A percentile compares a stretch with the other conserved stretches of the same genome.
Evolutionary conservation across 495 filamentous ascomycete species (phyloP).

Genomic region (Choiromyces venosus): DNA sequence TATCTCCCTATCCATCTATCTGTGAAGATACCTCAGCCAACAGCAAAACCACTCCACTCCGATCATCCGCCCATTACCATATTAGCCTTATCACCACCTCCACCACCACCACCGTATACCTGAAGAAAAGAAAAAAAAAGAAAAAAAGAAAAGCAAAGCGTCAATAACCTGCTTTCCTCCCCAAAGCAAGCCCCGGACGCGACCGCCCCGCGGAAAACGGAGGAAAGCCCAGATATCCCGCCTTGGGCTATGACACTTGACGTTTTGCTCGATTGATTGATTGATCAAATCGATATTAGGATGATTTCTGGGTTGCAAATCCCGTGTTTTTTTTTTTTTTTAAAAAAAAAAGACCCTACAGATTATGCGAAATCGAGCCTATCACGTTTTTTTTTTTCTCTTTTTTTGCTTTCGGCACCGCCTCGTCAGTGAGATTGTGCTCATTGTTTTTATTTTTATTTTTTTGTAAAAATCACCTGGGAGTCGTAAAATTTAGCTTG

Average conservation of each 20-base stretch:
- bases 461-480: not conserved
- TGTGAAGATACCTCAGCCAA: not conserved
- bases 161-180: not conserved
- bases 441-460: not conserved
- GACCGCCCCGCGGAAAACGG: not conserved
- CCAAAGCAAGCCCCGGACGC: not conserved
- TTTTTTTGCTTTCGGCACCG: not conserved
- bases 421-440: not conserved
- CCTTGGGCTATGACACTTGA: not conserved
- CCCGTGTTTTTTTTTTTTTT: not conserved
- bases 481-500: not conserved
- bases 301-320: not conserved
- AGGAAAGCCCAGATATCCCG: too few relatives aligned
- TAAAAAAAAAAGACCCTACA: too few relatives aligned
- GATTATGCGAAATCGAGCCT: not conserved
- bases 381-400: not conserved
- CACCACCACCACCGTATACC: not conserved
- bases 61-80: not conserved
- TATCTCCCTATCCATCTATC: too few relatives aligned
- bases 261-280: not conserved
- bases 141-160: not conserved
- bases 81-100: slow-evolving; percentile 1
- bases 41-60: not conserved
- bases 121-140: not conserved
- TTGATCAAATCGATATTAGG: not conserved